phyloP scores from a whole-genome alignment of 805 yeast genomes.

The Ogataea nakhonphanomensis region DNA sequence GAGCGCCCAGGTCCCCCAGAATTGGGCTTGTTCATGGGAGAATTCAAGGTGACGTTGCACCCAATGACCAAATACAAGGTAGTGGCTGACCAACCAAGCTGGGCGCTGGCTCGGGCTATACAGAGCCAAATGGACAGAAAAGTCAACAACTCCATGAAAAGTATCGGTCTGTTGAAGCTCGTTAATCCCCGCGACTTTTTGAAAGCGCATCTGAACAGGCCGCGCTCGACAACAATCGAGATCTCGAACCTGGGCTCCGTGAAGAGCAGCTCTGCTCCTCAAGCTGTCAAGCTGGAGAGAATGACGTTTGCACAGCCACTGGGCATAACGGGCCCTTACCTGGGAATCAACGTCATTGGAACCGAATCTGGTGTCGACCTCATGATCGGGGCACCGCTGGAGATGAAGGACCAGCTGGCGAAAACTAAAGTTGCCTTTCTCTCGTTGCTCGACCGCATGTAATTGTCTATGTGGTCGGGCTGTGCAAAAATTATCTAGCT shows the following conservation, averaged over 20 bases:
- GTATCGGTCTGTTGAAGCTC: constrained; percentile 13
- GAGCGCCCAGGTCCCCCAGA: neutral
- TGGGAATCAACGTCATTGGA: constrained; percentile 18
- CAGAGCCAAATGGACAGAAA: constrained; percentile 10
- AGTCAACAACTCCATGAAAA: neutral
- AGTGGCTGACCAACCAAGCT: constrained; percentile 5
- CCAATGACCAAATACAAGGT: neutral
- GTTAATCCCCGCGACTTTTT: constrained; percentile 7
- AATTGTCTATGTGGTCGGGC: neutral
- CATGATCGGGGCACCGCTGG: constrained; percentile 4
- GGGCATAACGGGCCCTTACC: constrained; percentile 9
- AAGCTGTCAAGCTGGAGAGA: constrained; percentile 12
- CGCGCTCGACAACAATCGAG: constrained; percentile 13
- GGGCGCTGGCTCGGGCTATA: constrained; percentile 15
- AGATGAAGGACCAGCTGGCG: constrained; percentile 8
- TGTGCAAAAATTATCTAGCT: neutral
- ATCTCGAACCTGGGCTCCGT: constrained; percentile 23
- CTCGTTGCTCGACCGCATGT: constrained; percentile 4
- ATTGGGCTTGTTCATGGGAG: constrained; percentile 8
- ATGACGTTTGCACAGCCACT: constrained; percentile 20
- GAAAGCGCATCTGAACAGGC: neutral
- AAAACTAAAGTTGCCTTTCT: neutral
- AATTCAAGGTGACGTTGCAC: neutral
- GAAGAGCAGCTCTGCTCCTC: neutral
- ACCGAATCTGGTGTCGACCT: constrained; percentile 17